Evolutionary conservation across 192 early-diverging fungal species (phyloP).

Genomic region (Coemansia sp.): DNA sequence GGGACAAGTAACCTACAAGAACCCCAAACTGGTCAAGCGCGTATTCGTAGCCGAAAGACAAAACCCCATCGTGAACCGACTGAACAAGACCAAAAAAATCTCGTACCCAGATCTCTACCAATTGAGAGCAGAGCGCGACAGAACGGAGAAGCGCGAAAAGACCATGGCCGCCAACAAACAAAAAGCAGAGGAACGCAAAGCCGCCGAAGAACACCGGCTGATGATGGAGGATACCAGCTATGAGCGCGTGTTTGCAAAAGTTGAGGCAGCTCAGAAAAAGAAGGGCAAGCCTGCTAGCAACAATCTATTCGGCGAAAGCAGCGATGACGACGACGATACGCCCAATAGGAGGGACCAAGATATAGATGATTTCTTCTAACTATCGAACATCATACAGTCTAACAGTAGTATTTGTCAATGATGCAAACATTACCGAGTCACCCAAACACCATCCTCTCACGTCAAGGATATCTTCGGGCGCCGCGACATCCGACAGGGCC

Average conservation of each 20-base stretch:
- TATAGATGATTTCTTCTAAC: constrained; percentile 30
- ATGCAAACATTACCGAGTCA: background rate
- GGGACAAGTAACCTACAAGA: constrained; percentile 93
- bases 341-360: constrained; percentile 14
- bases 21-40: constrained; percentile 72
- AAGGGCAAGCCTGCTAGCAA: constrained; percentile 11
- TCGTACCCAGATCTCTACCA: constrained; percentile 72
- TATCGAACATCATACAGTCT: constrained; percentile 26
- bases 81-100: constrained; percentile 91
- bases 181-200: constrained; percentile 39
- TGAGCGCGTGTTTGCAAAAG: constrained; percentile 45
- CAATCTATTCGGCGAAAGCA: constrained; percentile 30
- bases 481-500: constrained; percentile 5
- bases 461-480: constrained; percentile 30
- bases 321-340: constrained; percentile 10
- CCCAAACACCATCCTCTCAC: constrained; percentile 34
- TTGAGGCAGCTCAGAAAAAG: constrained; percentile 13
- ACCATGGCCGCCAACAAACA: constrained; percentile 35
- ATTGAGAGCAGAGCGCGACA: constrained; percentile 63
- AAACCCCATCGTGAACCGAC: constrained; percentile 86
- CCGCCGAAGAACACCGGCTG: constrained; percentile 36
- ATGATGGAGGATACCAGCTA: constrained; percentile 47
- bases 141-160: constrained; percentile 32
- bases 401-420: too few species aligned
- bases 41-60: constrained; percentile 70